These are phyloP conservation scores for Vaccinium vitisidaea DNA, from an alignment of 148 eudicot species.

Conservation along the genomic window DNA sequence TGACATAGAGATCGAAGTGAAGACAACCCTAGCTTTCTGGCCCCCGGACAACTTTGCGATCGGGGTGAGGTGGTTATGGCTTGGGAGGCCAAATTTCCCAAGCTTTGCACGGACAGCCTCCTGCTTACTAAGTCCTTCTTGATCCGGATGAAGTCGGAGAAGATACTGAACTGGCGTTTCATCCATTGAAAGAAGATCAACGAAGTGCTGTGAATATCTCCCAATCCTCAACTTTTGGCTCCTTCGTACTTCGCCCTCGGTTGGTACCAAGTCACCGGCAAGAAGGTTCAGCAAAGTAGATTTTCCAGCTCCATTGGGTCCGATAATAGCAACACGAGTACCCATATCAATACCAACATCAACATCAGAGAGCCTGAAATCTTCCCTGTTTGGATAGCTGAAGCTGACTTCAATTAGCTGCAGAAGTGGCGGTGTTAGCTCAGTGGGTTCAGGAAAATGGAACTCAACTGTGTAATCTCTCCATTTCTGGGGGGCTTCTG, in stretches of 20 bases:
- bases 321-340: conserved; percentile 60
- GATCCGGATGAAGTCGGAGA: conserved; percentile 62
- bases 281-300: conserved; percentile 29
- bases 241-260: conserved; percentile 51
- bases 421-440: conserved; percentile 58
- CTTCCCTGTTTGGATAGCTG: conserved; percentile 50
- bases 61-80: conserved; percentile 56
- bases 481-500: conserved; percentile 59
- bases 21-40: conserved; percentile 51
- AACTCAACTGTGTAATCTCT: conserved; percentile 37
- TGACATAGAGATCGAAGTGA: conserved; percentile 59
- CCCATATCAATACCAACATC: conserved; percentile 38
- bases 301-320: conserved; percentile 66
- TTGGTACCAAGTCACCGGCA: conserved; percentile 36
- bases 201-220: conserved; percentile 57
- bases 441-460: conserved; percentile 35
- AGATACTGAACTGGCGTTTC: conserved; percentile 51
- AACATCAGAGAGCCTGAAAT: conserved; percentile 47
- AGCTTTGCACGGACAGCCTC: conserved; percentile 65
- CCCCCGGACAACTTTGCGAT: conserved; percentile 59
- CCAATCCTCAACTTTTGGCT: conserved; percentile 63
- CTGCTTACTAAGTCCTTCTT: conserved; percentile 60
- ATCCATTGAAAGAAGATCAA: conserved; percentile 44
- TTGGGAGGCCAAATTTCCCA: conserved; percentile 54
- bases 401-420: conserved; percentile 56